Base-by-base conservation (phyloP, 1,284 basidiomycete genomes). In the Cystobasidiaceae sp. region DNA sequence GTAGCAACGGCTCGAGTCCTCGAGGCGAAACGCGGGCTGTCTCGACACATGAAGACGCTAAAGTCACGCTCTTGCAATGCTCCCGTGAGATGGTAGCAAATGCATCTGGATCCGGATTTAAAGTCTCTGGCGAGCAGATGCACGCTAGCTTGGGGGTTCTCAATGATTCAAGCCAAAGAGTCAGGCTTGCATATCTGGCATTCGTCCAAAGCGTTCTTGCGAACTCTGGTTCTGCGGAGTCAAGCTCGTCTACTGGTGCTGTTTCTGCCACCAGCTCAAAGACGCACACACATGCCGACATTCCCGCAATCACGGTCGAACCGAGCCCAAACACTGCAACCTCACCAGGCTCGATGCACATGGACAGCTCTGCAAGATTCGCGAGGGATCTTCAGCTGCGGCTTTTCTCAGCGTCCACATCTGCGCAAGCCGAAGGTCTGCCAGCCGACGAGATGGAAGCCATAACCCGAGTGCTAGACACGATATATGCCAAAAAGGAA, bases 41-140 rank as follows among this genome's bases (percentile, higher is more conserved):
- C 25, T 17, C 30, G 13, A 13, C 23, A 30, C 23, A 27, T 21
- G 54, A 56, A 9, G 27, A n/a, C 19, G 54, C 54, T 11, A 56
- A 56, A 44, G 39, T 56, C 4, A 41, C 54, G 9, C 54, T 56
- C 4, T 41, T 56, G 15, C 39, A 25, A 6, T 56, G 54, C 39
- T 56, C 39, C 28, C 32, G 45, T n/a, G 54, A 56, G 13, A 44
- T 56, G 37, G 45, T 56, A n/a, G 54, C 32, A 9, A 41, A 44
- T 15, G 45, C 28, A 28, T 28, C 19, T 44, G 54, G 50, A n/a
- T 52, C 54, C 3, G 54, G 54, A 23, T 32, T 56, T 27, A 41
- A 44, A n/a, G 7, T 56, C 23, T 56, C 54, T 7, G 54, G 43
- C 39, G 56, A 59, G 32, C 56, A 59, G 32, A n/a, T 59, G 15